phyloP scores from a whole-genome alignment of 345 rosid species.

The Melaleuca alternifolia region DNA sequence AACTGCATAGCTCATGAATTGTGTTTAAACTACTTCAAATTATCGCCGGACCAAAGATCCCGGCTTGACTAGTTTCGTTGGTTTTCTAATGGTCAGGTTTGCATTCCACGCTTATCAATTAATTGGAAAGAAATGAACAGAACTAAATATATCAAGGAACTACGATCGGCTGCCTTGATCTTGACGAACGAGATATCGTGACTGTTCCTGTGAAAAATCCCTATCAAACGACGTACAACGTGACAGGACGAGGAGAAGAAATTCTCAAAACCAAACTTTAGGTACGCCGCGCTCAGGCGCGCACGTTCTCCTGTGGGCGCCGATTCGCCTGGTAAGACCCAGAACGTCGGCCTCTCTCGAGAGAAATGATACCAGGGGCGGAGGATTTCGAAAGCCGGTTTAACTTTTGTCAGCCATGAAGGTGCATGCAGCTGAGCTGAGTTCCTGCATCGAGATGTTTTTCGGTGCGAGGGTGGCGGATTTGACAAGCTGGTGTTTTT shows the following conservation, averaged over 20 bases:
- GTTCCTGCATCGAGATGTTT: no score
- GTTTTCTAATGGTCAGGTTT: background rate
- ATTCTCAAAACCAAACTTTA: no score
- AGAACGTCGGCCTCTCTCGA: background rate
- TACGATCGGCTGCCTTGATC: background rate
- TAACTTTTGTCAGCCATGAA: no score
- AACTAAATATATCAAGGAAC: background rate
- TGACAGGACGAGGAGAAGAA: no score
- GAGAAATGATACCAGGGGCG: background rate
- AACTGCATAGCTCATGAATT: no score
- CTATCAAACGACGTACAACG: background rate
- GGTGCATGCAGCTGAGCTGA: no score
- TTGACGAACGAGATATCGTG: background rate
- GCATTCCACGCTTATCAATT: background rate
- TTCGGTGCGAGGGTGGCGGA: no score
- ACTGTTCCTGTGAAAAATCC: background rate
- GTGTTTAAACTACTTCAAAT: no score
- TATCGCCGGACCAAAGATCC: accelerated
- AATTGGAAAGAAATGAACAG: background rate
- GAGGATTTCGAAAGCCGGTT: no score
- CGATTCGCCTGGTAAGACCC: background rate
- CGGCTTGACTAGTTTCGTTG: background rate
- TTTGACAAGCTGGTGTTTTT: no score
- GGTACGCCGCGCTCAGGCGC: no score
- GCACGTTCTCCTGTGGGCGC: background rate